A percentile compares a stretch with the other conserved stretches of the same genome.
These are phyloP conservation scores for Pythium pectinolyticum DNA, from an alignment of 352 stramenopile genomes.

Conservation along the genomic window DNA sequence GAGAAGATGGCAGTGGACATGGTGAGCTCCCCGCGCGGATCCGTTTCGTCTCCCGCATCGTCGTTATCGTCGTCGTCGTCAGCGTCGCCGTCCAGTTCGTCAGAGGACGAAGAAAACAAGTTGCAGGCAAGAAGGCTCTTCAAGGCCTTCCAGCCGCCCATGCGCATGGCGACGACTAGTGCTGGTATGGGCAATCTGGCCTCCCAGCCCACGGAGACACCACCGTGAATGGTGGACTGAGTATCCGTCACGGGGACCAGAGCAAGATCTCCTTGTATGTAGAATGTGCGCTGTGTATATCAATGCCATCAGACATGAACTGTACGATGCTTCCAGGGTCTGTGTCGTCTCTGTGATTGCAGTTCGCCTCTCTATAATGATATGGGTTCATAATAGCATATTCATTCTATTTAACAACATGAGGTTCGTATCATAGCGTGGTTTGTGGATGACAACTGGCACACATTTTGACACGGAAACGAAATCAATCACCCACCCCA, in stretches of 20 bases:
- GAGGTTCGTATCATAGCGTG: neutral
- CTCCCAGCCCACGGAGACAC: neutral
- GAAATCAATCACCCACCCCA: neutral
- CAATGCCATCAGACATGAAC: no score
- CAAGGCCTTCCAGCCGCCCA: slow-evolving; percentile 19
- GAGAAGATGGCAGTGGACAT: no score
- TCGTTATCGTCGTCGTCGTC: slow-evolving; percentile 13
- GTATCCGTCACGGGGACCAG: no score
- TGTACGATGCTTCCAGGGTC: no score
- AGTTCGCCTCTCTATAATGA: neutral
- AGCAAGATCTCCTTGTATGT: no score
- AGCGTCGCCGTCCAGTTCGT: slow-evolving; percentile 5
- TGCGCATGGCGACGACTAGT: neutral
- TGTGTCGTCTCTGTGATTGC: no score
- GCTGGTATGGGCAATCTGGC: no score
- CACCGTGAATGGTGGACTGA: no score
- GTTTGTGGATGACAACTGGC: slow-evolving; percentile 2
- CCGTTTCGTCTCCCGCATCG: neutral
- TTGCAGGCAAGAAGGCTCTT: slow-evolving; percentile 23
- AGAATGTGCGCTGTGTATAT: no score
- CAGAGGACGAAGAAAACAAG: slow-evolving; percentile 8
- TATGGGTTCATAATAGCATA: neutral
- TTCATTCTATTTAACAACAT: neutral
- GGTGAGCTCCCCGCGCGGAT: neutral
- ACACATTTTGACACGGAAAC: neutral